A percentile compares a stretch with the other conserved stretches of the same genome.
phyloP scores from a whole-genome alignment of 2,329 filamentous ascomycete genomes.

The Sporothrix humicola region DNA sequence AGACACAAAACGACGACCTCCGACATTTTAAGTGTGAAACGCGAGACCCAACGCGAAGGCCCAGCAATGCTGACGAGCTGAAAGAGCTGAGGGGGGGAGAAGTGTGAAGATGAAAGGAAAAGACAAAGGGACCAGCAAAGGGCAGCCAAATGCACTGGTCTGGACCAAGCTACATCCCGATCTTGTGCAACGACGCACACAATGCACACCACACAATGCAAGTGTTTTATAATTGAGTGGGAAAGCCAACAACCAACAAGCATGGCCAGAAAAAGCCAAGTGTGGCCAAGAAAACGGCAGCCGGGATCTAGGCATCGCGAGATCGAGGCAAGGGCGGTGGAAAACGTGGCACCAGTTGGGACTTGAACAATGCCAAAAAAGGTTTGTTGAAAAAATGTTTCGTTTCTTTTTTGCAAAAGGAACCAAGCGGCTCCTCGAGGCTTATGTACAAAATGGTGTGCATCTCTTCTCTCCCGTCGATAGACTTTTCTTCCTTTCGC shows the following conservation, averaged over 20 bases:
- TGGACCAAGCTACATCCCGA: slow-evolving; percentile 15
- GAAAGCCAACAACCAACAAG: background rate
- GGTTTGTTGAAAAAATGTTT: slow-evolving; percentile 9
- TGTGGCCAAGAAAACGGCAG: background rate
- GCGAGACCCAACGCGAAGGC: slow-evolving; percentile 13
- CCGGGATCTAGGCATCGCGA: background rate
- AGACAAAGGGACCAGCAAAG: background rate
- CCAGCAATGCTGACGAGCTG: background rate
- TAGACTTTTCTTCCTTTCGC: background rate
- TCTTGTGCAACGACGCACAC: slow-evolving; percentile 9
- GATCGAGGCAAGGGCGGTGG: background rate
- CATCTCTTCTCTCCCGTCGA: background rate
- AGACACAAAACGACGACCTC: slow-evolving; percentile 15
- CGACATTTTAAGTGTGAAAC: slow-evolving; percentile 4
- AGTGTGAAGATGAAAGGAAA: background rate
- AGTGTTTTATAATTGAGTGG: background rate
- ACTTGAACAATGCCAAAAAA: background rate
- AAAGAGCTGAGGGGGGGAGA: background rate
- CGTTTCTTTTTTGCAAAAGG: background rate
- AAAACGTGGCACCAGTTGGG: background rate
- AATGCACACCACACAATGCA: background rate
- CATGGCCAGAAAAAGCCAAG: background rate
- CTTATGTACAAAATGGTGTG: slow-evolving; percentile 15
- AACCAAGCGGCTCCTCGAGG: too few species aligned
- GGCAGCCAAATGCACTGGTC: background rate